Evolutionary conservation across 2,329 filamentous ascomycete species (phyloP), one percentile per base, ranked within the genome.

Genomic region (Corniculantispora saksenae): DNA sequence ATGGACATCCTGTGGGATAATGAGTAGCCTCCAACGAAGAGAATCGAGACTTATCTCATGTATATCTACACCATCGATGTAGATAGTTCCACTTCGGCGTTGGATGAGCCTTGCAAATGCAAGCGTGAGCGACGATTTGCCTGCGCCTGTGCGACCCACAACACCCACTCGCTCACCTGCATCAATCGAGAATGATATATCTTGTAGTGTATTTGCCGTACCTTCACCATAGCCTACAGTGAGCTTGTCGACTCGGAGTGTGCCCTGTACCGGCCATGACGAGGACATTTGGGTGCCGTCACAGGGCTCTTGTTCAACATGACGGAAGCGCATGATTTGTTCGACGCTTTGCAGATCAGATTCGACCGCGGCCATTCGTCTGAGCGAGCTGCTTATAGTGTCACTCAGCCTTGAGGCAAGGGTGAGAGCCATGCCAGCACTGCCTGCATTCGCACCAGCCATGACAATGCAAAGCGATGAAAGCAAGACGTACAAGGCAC

Each of bases 1-100:
- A 1, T 91, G 88, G 0, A 90, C 89, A 69, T 92, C 89, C 74
- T 77, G 88, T 0, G 90, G 89, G 59, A 93, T 92, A 70, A 92
- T 91, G 35, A 89, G 87, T 0, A 92, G 76, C 0, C 89, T 82
- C 21, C 84, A 86, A n/a, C 90, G 84, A 3, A 92, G 80, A 56
- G 89, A 84, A 61, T 87, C 82, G 1, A 91, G 81, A 57, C 82
- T 84, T 71, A 92, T 84, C 68, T 83, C 87, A 12, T 86, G 86
- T 63, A 91, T 89, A 32, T 54, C 51, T 19, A 54, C 51, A 32
- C 19, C 51, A 19, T 54, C 51, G 17, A 54, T 54, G 23, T 32
- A 29, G 29, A 54, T 54, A 32, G 25, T 54, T 7, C 51, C 51
- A 25, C 51, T 54, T 25, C 51, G 51, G 3, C 29, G 51, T 9